A percentile compares a stretch with the other conserved stretches of the same genome.
Conservation (phyloP, 192 early-diverging fungal genomes). For the Rhizophagus sp. region DNA sequence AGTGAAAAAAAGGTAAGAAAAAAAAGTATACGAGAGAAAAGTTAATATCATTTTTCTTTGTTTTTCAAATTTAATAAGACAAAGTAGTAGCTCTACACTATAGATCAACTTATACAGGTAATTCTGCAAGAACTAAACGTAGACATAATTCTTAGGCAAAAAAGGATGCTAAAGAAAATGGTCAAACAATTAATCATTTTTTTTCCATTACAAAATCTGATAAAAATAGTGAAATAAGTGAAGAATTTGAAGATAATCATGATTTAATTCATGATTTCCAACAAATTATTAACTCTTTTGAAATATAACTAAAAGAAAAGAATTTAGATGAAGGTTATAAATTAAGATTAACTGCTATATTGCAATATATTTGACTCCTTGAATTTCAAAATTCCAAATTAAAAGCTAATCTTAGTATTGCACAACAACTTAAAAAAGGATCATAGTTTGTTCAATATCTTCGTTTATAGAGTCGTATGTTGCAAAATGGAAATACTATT, state of each 20-base stretch:
- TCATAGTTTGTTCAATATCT: no score
- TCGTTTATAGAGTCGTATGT: no score
- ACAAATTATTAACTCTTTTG: background rate
- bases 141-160: background rate
- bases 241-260: background rate
- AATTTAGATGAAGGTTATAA: background rate
- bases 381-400: background rate
- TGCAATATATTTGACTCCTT: background rate
- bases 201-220: background rate
- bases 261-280: background rate
- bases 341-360: background rate
- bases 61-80: no score
- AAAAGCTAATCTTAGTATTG: background rate
- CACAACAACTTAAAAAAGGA: no score
- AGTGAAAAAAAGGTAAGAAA: no score
- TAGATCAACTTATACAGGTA: no score
- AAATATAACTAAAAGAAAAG: background rate
- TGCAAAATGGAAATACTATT: no score
- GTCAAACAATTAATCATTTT: background rate
- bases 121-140: background rate
- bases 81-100: fast-evolving
- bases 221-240: background rate
- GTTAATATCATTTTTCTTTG: no score
- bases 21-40: no score
- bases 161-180: background rate